Evolutionary conservation across 805 yeast genomes (phyloP).

Genomic region (Blastobotrys muscicola): DNA sequence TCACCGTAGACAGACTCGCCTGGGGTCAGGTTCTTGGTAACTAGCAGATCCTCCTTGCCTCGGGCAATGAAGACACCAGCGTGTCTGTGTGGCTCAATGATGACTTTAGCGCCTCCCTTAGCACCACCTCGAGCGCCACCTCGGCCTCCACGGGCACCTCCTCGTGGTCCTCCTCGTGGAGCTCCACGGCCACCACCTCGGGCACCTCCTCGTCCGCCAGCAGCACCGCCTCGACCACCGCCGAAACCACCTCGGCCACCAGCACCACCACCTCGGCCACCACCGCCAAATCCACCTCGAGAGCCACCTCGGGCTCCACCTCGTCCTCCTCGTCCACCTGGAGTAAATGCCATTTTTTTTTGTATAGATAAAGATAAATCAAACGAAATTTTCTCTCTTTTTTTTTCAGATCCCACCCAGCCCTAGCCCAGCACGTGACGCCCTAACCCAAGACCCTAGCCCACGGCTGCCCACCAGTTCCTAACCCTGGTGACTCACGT

Average conservation of each 20-base stretch:
- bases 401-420: not conserved
- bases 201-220: slow-evolving; percentile 34
- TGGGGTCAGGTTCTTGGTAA: slow-evolving; percentile 94
- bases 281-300: slow-evolving; percentile 23
- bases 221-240: slow-evolving; percentile 41
- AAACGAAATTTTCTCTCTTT: not conserved
- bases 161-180: slow-evolving; percentile 43
- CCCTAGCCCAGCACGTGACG: not conserved
- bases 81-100: slow-evolving; percentile 97
- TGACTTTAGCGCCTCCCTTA: slow-evolving; percentile 79
- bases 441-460: not conserved
- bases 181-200: slow-evolving; percentile 34
- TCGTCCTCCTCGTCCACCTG: slow-evolving; percentile 34
- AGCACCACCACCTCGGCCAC: slow-evolving; percentile 35
- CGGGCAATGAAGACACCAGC: slow-evolving; percentile 98
- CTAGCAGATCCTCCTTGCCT: slow-evolving; percentile 97
- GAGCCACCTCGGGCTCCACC: slow-evolving; percentile 20
- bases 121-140: slow-evolving; percentile 51
- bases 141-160: slow-evolving; percentile 43
- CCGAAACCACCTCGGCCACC: slow-evolving; percentile 30
- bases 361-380: not conserved
- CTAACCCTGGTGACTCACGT: too few relatives aligned
- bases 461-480: too few relatives aligned
- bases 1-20: slow-evolving; percentile 99
- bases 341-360: slow-evolving; percentile 3